phyloP scores from a whole-genome alignment of 192 early-diverging fungal species.

The Dimargaris verticillata region DNA sequence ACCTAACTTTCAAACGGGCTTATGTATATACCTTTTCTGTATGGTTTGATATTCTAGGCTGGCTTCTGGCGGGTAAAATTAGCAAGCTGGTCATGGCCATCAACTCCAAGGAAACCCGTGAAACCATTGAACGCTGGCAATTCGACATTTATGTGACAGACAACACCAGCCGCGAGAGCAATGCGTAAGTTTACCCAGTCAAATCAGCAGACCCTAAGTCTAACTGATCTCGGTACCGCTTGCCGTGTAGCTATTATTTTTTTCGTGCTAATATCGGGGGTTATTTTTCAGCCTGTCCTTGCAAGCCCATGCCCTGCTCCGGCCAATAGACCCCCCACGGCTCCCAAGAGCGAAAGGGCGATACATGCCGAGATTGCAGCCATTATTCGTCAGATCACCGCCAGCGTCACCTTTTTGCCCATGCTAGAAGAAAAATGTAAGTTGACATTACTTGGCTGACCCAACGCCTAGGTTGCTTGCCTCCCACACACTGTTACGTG shows the following conservation, averaged over 20 bases:
- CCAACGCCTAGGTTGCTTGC: not conserved
- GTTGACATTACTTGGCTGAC: not conserved
- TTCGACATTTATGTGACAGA: conserved; percentile 72
- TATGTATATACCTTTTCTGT: too few species aligned
- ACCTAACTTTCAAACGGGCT: too few species aligned
- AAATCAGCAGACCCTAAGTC: too few species aligned
- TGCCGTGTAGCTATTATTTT: too few species aligned
- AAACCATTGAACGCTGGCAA: conserved; percentile 85
- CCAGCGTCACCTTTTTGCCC: conserved; percentile 79
- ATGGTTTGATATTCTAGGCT: conserved; percentile 29
- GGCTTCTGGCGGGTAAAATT: conserved; percentile 57
- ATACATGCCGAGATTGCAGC: conserved; percentile 66
- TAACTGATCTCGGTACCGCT: too few species aligned
- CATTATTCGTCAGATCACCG: conserved; percentile 81
- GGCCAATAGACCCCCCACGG: not conserved
- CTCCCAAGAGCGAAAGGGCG: conserved; percentile 37
- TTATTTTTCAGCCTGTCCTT: too few species aligned
- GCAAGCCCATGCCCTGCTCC: too few species aligned
- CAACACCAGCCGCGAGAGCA: conserved; percentile 13
- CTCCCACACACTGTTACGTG: not conserved
- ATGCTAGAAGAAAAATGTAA: conserved; percentile 72
- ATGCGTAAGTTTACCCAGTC: too few species aligned
- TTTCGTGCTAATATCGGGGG: too few species aligned
- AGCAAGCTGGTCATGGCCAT: conserved; percentile 77
- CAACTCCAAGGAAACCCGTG: conserved; percentile 61